Conservation (phyloP, 164 flowering plant genomes). For the Nymphaea colorata region DNA sequence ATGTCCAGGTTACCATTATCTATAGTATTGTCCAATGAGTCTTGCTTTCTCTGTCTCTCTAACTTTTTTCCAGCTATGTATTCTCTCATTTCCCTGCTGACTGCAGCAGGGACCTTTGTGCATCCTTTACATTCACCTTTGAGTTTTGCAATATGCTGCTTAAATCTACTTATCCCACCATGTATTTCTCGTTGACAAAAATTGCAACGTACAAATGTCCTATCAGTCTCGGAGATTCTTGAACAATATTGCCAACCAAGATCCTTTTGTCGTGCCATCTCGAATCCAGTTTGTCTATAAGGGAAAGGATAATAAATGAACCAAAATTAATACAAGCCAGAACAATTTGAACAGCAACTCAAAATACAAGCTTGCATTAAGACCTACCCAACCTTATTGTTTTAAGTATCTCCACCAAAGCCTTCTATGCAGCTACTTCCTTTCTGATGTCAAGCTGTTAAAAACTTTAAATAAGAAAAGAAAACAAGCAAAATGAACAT, state of each 20-base stretch:
- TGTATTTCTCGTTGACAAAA: conserved; percentile 63
- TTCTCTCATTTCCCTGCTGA: conserved; percentile 56
- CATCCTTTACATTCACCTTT: conserved; percentile 74
- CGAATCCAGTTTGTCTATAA: neutral
- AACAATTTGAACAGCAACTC: too few relatives aligned
- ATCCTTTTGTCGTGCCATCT: neutral
- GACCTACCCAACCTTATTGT: too few relatives aligned
- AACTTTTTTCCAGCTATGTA: conserved; percentile 63
- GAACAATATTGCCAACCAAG: conserved; percentile 2
- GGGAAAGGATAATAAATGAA: too few relatives aligned
- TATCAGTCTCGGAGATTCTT: neutral
- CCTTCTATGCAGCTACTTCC: too few relatives aligned
- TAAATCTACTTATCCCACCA: conserved; percentile 72
- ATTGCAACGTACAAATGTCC: conserved; percentile 44
- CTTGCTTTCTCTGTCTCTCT: conserved; percentile 47
- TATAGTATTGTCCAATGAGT: conserved; percentile 36
- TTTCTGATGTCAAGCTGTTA: too few relatives aligned
- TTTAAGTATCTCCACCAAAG: too few relatives aligned
- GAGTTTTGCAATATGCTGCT: conserved; percentile 72
- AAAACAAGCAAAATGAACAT: too few relatives aligned
- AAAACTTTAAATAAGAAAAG: too few relatives aligned
- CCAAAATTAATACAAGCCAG: too few relatives aligned
- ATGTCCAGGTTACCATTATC: conserved; percentile 26
- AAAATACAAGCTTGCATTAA: too few relatives aligned
- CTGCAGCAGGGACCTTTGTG: conserved; percentile 59